Evolutionary conservation across 2,329 filamentous ascomycete genomes (phyloP).

Genomic region (Xylaria sp.): DNA sequence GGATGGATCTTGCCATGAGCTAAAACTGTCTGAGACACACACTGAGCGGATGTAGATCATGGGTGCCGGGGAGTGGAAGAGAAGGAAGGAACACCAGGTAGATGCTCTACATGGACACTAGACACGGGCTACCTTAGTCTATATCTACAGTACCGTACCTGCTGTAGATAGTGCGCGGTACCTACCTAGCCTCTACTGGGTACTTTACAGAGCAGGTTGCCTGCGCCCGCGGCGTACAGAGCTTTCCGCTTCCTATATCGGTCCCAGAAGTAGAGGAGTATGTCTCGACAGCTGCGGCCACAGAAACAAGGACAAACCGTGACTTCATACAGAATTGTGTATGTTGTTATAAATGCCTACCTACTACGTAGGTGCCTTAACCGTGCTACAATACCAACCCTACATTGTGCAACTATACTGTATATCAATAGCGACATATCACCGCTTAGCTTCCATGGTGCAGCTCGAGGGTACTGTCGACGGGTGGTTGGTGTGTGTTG

Average conservation of each 20-base stretch:
- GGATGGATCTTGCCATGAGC: constrained; percentile 32
- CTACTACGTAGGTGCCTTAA: not conserved
- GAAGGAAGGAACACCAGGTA: constrained; percentile 2
- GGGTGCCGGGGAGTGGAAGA: constrained; percentile 21
- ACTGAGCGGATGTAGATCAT: constrained; percentile 35
- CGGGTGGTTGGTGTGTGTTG: constrained; percentile 4
- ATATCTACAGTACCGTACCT: not conserved
- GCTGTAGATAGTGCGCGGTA: not conserved
- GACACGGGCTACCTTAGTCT: too few species aligned
- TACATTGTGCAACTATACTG: not conserved
- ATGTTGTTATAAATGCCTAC: not conserved
- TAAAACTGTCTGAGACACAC: constrained; percentile 38
- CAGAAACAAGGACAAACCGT: not conserved
- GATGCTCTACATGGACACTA: not conserved
- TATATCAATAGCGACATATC: not conserved
- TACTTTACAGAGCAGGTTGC: too few species aligned
- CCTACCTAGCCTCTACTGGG: not conserved
- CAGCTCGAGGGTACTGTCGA: constrained; percentile 14
- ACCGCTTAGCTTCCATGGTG: not conserved
- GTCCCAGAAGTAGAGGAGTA: not conserved
- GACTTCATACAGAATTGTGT: not conserved
- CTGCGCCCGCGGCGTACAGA: not conserved
- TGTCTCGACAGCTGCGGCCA: not conserved
- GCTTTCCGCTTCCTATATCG: not conserved
- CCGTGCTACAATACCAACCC: not conserved